phyloP scores from a whole-genome alignment of 345 rosid species.

The Streptanthus diversifolius region DNA sequence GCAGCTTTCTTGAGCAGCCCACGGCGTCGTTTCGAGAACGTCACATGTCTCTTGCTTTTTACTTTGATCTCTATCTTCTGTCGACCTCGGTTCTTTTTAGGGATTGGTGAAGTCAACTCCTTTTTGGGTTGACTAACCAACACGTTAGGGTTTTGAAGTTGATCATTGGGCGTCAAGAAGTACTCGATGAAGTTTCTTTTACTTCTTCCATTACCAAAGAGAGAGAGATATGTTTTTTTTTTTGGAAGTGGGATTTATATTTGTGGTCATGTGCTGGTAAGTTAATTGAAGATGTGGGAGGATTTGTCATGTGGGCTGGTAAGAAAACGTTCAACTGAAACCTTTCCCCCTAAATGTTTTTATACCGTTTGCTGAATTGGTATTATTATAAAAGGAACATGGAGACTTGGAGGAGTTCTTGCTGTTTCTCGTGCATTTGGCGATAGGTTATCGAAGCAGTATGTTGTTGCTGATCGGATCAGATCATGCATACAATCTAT shows the following conservation, averaged over 20 bases:
- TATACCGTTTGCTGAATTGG: not conserved
- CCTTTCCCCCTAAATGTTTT: too few relatives aligned
- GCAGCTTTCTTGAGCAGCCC: too few relatives aligned
- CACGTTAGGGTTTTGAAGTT: not conserved
- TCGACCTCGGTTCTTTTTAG: too few relatives aligned
- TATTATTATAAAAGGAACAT: slow-evolving; percentile 58
- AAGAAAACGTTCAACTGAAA: too few relatives aligned
- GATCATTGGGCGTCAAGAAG: slow-evolving; percentile 10
- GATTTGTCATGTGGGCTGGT: too few relatives aligned
- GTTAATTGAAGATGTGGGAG: too few relatives aligned
- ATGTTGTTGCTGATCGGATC: slow-evolving; percentile 83
- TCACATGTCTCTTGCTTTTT: too few relatives aligned
- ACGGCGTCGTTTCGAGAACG: too few relatives aligned
- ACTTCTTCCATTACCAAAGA: slow-evolving; percentile 25
- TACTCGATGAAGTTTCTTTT: slow-evolving; percentile 2
- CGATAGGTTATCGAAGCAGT: slow-evolving; percentile 90
- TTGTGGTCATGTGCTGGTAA: not conserved
- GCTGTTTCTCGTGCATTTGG: slow-evolving; percentile 99
- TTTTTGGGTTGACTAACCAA: too few relatives aligned
- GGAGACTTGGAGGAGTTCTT: slow-evolving; percentile 99
- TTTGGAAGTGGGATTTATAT: not conserved
- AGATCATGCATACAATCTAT: too few relatives aligned
- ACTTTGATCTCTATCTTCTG: too few relatives aligned
- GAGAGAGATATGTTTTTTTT: not conserved
- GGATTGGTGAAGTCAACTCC: too few relatives aligned